Evolutionary conservation across 1,284 basidiomycete genomes (phyloP), one percentile per base, ranked within the genome.

Genomic region (Mycena sp.): DNA sequence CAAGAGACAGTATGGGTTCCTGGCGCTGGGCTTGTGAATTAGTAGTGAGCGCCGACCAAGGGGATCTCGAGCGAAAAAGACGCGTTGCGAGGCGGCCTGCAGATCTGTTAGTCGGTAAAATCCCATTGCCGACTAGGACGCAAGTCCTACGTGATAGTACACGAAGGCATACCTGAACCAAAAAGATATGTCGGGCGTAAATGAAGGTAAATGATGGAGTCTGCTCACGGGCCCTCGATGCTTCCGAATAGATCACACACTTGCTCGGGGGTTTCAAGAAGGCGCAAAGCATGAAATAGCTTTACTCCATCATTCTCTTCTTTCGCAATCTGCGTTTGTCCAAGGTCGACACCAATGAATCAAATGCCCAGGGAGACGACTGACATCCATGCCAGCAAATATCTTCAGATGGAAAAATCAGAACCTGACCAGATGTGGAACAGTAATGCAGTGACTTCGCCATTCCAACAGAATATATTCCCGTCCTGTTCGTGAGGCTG

Each of bases 41-140:
- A 99, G 81, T 1, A 99, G 83, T 7, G 96, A 99, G 43, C 98
- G 86, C 28, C 98, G 86, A 1, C 97, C 96, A 1, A 99, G 85
- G 1, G 95, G 94, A 75, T 99, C 97, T 48, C 96, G 85, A 6
- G 86, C 93, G 73, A 93, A 96, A 76, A 88, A 91, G 3, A 98
- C 69, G 35, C 77, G 82, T 38, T 76, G 75, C 4, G 81, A 77
- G 38, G 64, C 40, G 41, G 77, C 76, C 88, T 93, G 43, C n/a
- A n/a, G n/a, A n/a, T n/a, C n/a, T n/a, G n/a, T n/a, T n/a, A n/a
- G n/a, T n/a, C n/a, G n/a, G n/a, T n/a, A n/a, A n/a, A n/a, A n/a
- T n/a, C n/a, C n/a, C n/a, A n/a, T n/a, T n/a, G n/a, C n/a, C n/a
- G n/a, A n/a, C n/a, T n/a, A n/a, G 7, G 32, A 30, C n/a, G 28